Evolutionary conservation across 768 basidiomycete species (phyloP).

Genomic region (Lactifluus rugatus): DNA sequence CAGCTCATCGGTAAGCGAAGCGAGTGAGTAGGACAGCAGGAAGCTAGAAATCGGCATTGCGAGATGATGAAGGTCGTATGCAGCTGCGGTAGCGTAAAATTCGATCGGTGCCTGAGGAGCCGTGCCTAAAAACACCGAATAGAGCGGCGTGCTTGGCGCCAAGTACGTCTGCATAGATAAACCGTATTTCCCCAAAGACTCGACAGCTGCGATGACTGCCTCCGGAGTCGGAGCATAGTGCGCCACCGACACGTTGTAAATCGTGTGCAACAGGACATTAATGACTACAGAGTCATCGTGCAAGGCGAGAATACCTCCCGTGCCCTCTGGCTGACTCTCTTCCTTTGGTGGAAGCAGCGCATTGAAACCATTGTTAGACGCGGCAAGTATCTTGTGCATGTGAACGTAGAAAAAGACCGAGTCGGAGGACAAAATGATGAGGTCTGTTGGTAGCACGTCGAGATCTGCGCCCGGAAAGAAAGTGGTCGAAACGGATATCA

Average conservation of each 20-base stretch:
- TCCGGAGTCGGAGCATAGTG: conserved; percentile 66
- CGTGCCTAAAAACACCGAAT: conserved; percentile 50
- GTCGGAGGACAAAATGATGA: conserved; percentile 61
- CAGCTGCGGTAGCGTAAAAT: conserved; percentile 61
- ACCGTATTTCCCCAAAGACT: conserved; percentile 51
- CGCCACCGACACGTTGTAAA: conserved; percentile 64
- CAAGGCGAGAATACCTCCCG: conserved; percentile 47
- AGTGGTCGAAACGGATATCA: conserved; percentile 73
- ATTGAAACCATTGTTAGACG: conserved; percentile 58
- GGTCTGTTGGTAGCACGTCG: conserved; percentile 46
- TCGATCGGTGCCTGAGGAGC: conserved; percentile 63
- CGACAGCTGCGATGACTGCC: conserved; percentile 46
- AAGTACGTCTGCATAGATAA: conserved; percentile 40
- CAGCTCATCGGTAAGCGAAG: conserved; percentile 60
- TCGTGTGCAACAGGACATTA: conserved; percentile 62
- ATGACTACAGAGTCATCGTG: conserved; percentile 51
- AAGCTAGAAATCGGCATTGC: conserved; percentile 69
- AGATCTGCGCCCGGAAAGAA: conserved; percentile 63
- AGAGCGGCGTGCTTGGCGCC: conserved; percentile 45
- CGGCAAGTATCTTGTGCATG: conserved; percentile 42
- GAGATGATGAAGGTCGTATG: conserved; percentile 57
- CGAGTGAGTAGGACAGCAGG: conserved; percentile 60
- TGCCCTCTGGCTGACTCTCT: conserved; percentile 28
- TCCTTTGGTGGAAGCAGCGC: conserved; percentile 41
- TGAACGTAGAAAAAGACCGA: conserved; percentile 82